Conservation (phyloP, 2,329 filamentous ascomycete genomes). For the Cercospora sesami region DNA sequence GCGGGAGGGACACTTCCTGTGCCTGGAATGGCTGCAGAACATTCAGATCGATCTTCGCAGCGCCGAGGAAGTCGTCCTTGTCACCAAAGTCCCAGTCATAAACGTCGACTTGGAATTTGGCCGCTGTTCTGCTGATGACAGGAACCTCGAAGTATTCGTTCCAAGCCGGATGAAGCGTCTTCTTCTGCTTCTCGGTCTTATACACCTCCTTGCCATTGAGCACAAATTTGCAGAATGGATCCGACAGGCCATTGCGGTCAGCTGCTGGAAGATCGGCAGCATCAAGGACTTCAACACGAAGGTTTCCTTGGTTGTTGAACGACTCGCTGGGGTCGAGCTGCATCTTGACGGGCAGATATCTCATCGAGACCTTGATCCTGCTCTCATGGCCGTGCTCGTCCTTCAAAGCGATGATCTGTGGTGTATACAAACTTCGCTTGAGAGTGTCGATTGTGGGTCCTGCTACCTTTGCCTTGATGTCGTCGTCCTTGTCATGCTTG, state of each 20-base stretch:
- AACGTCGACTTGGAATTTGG: conserved; percentile 78
- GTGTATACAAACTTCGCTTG: conserved; percentile 80
- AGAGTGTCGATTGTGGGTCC: conserved; percentile 85
- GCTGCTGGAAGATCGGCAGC: conserved; percentile 85
- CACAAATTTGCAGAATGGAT: conserved; percentile 94
- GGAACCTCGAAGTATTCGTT: conserved; percentile 91
- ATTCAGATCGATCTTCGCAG: conserved; percentile 71
- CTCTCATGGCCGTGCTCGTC: conserved; percentile 73
- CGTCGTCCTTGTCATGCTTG: conserved; percentile 67
- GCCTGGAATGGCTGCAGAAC: conserved; percentile 81
- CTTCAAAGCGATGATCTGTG: conserved; percentile 76
- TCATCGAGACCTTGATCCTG: conserved; percentile 86
- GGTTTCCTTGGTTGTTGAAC: conserved; percentile 97
- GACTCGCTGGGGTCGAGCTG: conserved; percentile 89
- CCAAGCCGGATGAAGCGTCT: conserved; percentile 91
- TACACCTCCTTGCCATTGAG: conserved; percentile 85
- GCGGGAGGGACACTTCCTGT: conserved; percentile 69
- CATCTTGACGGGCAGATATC: conserved; percentile 95
- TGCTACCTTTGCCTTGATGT: conserved; percentile 76
- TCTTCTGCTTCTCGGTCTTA: conserved; percentile 96
- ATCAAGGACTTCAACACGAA: conserved; percentile 90
- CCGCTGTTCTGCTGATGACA: conserved; percentile 78
- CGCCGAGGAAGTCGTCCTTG: conserved; percentile 87
- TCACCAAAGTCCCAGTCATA: conserved; percentile 98
- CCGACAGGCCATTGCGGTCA: conserved; percentile 93